Evolutionary conservation across 1,139 yeast species (phyloP).

Genomic region (Zhuliangozyma blackwelliae): DNA sequence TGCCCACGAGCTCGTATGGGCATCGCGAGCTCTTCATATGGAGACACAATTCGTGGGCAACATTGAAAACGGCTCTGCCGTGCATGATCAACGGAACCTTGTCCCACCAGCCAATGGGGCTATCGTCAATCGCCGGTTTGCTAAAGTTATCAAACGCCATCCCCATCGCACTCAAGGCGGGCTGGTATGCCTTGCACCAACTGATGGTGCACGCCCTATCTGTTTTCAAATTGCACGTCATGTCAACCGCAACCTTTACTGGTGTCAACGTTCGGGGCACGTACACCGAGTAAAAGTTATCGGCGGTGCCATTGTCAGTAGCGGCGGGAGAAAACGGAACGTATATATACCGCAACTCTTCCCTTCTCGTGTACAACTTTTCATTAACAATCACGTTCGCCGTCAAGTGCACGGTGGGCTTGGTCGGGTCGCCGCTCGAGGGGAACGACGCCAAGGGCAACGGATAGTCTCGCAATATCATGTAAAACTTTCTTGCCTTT

Average conservation of each 20-base stretch:
- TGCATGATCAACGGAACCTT: constrained; percentile 36
- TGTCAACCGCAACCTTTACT: constrained; percentile 36
- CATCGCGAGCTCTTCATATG: constrained; percentile 64
- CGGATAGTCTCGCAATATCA: constrained; percentile 37
- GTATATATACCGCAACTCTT: constrained; percentile 41
- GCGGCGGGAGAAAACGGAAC: constrained; percentile 47
- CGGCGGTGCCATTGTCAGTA: constrained; percentile 18
- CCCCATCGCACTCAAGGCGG: constrained; percentile 33
- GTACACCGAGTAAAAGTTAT: constrained; percentile 37
- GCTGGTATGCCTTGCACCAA: constrained; percentile 43
- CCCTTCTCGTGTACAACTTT: constrained; percentile 29
- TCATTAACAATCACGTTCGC: constrained; percentile 45
- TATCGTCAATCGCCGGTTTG: constrained; percentile 76
- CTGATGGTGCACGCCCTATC: constrained; percentile 39
- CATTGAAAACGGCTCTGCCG: constrained; percentile 52
- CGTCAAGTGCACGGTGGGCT: constrained; percentile 27
- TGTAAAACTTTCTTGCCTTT: constrained; percentile 28
- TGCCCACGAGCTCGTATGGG: constrained; percentile 71
- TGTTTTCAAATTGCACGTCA: constrained; percentile 30
- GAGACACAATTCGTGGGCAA: constrained; percentile 46
- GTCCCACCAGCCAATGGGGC: constrained; percentile 78
- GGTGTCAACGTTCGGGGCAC: constrained; percentile 45
- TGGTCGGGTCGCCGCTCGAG: constrained; percentile 18
- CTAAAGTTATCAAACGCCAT: constrained; percentile 53
- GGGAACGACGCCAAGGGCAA: constrained; percentile 44